Conservation (phyloP, 495 filamentous ascomycete genomes). For the Letharia columbiana region DNA sequence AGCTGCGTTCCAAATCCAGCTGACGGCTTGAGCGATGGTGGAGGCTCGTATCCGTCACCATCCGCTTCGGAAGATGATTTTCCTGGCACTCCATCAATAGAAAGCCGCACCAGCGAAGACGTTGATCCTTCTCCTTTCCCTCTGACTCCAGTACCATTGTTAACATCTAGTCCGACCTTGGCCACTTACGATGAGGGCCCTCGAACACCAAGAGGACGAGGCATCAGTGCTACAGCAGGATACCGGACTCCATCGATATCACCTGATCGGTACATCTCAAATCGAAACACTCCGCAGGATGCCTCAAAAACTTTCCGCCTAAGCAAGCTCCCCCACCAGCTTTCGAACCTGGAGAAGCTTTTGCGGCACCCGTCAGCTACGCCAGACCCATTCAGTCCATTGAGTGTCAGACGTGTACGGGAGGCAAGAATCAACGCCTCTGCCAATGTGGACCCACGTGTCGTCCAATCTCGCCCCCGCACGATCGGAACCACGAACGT, state of each 20-base stretch:
- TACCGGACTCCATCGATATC: constrained; percentile 21
- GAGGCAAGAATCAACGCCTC: constrained; percentile 7
- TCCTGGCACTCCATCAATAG: not conserved
- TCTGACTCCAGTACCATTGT: constrained; percentile 14
- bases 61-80: not conserved
- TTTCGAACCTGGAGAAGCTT: constrained; percentile 54
- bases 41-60: constrained; percentile 1
- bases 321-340: constrained; percentile 51
- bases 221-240: constrained; percentile 9
- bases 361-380: constrained; percentile 47
- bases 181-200: not conserved
- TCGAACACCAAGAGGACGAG: constrained; percentile 12
- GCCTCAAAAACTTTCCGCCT: constrained; percentile 51
- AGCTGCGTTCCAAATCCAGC: not conserved
- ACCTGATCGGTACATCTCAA: constrained; percentile 65
- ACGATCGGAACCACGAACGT: constrained; percentile 19
- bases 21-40: not conserved
- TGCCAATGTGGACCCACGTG: not conserved
- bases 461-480: constrained; percentile 6
- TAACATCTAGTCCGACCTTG: not conserved
- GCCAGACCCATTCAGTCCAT: constrained; percentile 59
- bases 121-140: constrained; percentile 19
- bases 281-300: constrained; percentile 37
- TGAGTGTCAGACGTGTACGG: constrained; percentile 9
- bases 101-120: not conserved